Evolutionary conservation across 768 basidiomycete species (phyloP).

Genomic region (Obba rivulosa): DNA sequence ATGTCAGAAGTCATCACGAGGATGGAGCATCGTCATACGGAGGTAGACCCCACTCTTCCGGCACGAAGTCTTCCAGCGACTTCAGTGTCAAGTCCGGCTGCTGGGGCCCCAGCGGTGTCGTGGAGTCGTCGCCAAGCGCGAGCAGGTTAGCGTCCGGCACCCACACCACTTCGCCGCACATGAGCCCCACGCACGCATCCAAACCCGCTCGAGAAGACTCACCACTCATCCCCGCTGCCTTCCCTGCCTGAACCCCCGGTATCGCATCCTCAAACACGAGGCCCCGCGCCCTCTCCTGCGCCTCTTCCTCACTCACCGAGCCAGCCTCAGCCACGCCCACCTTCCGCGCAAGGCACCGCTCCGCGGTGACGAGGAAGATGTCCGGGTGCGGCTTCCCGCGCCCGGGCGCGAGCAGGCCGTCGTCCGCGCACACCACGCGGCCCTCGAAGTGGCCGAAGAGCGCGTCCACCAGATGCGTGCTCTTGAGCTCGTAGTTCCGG

Average conservation of each 20-base stretch:
- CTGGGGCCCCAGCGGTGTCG: constrained; percentile 32
- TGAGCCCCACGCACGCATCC: not conserved
- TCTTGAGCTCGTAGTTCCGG: constrained; percentile 65
- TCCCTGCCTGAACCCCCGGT: constrained; percentile 73
- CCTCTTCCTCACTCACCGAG: constrained; percentile 29
- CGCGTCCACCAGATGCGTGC: constrained; percentile 49
- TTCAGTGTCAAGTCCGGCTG: constrained; percentile 52
- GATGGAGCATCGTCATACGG: constrained; percentile 37
- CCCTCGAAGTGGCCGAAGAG: constrained; percentile 69
- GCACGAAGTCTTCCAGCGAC: constrained; percentile 69
- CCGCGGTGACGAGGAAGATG: constrained; percentile 73
- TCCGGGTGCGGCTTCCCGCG: constrained; percentile 80
- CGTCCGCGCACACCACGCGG: constrained; percentile 70
- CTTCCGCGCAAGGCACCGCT: constrained; percentile 45
- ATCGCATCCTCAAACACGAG: constrained; percentile 82
- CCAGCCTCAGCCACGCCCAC: constrained; percentile 45
- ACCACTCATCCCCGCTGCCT: constrained; percentile 86
- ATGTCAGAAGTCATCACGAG: not conserved
- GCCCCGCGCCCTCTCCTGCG: constrained; percentile 50
- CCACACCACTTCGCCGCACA: constrained; percentile 65
- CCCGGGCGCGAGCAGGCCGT: constrained; percentile 38
- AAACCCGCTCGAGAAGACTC: constrained; percentile 17
- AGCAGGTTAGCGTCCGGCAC: constrained; percentile 72
- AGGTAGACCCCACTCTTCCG: constrained; percentile 81
- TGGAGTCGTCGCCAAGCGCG: constrained; percentile 36